phyloP scores from a whole-genome alignment of 306 rosid genomes.

The Myrica gale region DNA sequence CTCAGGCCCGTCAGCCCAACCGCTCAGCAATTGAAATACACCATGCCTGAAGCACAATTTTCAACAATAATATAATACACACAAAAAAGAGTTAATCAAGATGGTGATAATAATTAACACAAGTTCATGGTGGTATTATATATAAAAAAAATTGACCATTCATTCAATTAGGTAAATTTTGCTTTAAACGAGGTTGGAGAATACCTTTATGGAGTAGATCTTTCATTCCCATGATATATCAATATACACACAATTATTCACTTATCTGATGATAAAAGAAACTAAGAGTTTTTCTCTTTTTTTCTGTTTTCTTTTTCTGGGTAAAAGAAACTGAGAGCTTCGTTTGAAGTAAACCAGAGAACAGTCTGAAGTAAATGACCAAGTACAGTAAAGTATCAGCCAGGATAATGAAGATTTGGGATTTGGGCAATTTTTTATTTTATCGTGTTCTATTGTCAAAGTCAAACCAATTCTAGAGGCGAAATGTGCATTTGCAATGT shows the following conservation, averaged over 20 bases:
- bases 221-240: background rate
- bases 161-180: background rate
- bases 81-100: too few relatives aligned
- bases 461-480: constrained; percentile 14
- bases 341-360: background rate
- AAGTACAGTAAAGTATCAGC: constrained; percentile 26
- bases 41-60: constrained; percentile 58
- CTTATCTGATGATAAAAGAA: too few relatives aligned
- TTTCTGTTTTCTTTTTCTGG: too few relatives aligned
- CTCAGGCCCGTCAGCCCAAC: constrained; percentile 78
- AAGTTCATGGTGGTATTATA: too few relatives aligned
- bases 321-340: constrained; percentile 5
- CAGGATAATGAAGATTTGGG: background rate
- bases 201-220: background rate
- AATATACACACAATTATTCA: background rate
- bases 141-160: too few relatives aligned
- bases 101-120: too few relatives aligned
- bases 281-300: too few relatives aligned
- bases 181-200: background rate
- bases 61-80: background rate
- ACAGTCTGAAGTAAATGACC: background rate
- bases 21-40: constrained; percentile 46
- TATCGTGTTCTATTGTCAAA: constrained; percentile 30
- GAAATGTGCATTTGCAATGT: background rate
- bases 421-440: background rate